Conservation (phyloP, 129 eudicot genomes). For the Lonicera japonica region DNA sequence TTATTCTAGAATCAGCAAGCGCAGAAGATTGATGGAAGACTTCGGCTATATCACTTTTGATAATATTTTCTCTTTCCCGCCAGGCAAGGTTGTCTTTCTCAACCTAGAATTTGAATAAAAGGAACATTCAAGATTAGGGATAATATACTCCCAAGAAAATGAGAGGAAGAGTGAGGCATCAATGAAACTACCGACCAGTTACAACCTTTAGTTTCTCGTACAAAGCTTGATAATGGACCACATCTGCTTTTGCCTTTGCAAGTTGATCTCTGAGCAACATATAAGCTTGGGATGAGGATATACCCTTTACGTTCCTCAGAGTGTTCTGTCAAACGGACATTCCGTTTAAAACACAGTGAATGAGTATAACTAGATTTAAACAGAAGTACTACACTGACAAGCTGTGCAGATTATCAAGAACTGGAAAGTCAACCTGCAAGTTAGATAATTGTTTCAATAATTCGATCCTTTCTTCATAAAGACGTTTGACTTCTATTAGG, state of each 20-base stretch:
- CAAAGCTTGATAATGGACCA: constrained; percentile 51
- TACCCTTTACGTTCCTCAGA: constrained; percentile 52
- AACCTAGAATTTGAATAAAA: constrained; percentile 34
- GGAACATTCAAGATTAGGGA: constrained; percentile 6
- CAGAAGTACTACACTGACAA: not conserved
- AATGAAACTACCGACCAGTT: constrained; percentile 31
- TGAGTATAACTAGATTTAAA: too few relatives aligned
- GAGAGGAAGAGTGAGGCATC: constrained; percentile 3
- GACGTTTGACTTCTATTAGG: constrained; percentile 55
- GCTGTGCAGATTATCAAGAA: constrained; percentile 5
- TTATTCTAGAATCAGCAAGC: constrained; percentile 51
- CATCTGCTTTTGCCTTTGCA: constrained; percentile 73
- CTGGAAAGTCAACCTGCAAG: constrained; percentile 54
- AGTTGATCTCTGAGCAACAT: constrained; percentile 64
- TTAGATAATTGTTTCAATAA: constrained; percentile 52
- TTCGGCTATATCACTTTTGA: constrained; percentile 66
- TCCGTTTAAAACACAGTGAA: constrained; percentile 12
- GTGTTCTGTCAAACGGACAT: constrained; percentile 46
- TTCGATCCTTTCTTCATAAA: constrained; percentile 66
- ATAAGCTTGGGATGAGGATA: constrained; percentile 67
- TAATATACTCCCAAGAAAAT: not conserved
- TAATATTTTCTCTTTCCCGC: constrained; percentile 66
- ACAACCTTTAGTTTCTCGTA: constrained; percentile 86
- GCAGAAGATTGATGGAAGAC: constrained; percentile 51
- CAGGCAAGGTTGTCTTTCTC: constrained; percentile 83